Conservation (phyloP, 176 grass and related monocot genomes). For the Coix lacrymajobi region DNA sequence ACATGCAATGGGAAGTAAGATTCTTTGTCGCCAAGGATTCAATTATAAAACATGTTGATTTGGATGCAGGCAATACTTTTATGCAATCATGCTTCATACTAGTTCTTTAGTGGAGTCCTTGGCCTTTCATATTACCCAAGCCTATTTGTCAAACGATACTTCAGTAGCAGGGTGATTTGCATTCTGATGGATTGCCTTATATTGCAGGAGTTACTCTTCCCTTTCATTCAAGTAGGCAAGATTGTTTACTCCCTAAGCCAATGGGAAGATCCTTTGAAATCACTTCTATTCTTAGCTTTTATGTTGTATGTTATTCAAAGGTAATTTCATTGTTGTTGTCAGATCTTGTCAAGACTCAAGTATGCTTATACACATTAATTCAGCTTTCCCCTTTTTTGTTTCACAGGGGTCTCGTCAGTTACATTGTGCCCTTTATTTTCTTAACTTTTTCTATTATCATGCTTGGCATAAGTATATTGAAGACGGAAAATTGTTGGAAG, state of each 20-base stretch:
- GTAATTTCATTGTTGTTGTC: slow-evolving; percentile 38
- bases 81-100: neutral
- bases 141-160: slow-evolving; percentile 12
- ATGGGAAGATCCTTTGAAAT: slow-evolving; percentile 76
- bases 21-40: slow-evolving; percentile 4
- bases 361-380: slow-evolving; percentile 2
- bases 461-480: slow-evolving; percentile 58
- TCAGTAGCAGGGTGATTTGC: neutral
- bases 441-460: slow-evolving; percentile 49
- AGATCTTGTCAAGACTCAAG: slow-evolving; percentile 9
- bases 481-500: slow-evolving; percentile 45
- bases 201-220: slow-evolving; percentile 69
- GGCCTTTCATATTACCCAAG: neutral
- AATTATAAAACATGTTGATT: slow-evolving; percentile 16
- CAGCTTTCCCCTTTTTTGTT: slow-evolving; percentile 9
- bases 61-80: slow-evolving; percentile 9
- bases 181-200: slow-evolving; percentile 30
- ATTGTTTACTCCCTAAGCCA: slow-evolving; percentile 50
- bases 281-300: slow-evolving; percentile 66
- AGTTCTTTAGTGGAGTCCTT: neutral
- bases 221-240: slow-evolving; percentile 54
- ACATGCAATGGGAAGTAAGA: neutral
- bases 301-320: slow-evolving; percentile 60
- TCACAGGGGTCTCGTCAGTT: slow-evolving; percentile 51
- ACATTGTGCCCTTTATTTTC: slow-evolving; percentile 35